phyloP scores from a whole-genome alignment of 768 basidiomycete species.

The Suillus paluster region DNA sequence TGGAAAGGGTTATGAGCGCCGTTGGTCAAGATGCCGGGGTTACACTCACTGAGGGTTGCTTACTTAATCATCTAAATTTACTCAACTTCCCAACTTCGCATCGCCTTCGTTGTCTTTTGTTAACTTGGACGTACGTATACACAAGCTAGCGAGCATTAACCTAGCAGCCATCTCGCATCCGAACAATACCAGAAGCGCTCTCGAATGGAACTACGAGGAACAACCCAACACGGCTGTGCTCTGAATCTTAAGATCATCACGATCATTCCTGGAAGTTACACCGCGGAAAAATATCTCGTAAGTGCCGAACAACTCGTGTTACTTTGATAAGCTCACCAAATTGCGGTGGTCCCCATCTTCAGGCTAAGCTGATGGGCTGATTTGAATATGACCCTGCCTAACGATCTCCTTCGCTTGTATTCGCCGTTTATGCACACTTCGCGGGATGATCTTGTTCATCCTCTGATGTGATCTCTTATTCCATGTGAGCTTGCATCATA shows the following conservation, averaged over 20 bases:
- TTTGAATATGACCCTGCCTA: not conserved
- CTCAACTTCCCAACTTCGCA: too few species aligned
- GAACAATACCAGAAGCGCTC: not conserved
- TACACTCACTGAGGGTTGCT: not conserved
- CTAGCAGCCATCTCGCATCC: too few species aligned
- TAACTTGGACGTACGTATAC: too few species aligned
- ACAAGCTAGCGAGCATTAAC: too few species aligned
- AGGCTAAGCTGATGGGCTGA: slow-evolving; percentile 3
- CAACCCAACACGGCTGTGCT: not conserved
- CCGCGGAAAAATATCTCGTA: slow-evolving; percentile 1
- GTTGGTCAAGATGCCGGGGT: slow-evolving; percentile 1
- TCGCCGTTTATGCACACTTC: not conserved
- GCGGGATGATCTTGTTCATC: not conserved
- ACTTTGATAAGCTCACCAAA: slow-evolving; percentile 2
- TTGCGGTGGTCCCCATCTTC: not conserved
- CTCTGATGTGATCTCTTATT: not conserved
- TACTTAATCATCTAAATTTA: too few species aligned
- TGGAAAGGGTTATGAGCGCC: not conserved
- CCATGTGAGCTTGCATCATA: not conserved
- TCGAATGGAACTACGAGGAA: not conserved
- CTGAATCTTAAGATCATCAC: not conserved
- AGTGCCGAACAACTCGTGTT: slow-evolving; percentile 2
- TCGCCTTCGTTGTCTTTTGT: too few species aligned
- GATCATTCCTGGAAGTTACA: not conserved
- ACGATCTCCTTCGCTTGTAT: not conserved